Conservation (phyloP, 2,329 filamentous ascomycete genomes). For the Pseudogymnoascus sp. region DNA sequence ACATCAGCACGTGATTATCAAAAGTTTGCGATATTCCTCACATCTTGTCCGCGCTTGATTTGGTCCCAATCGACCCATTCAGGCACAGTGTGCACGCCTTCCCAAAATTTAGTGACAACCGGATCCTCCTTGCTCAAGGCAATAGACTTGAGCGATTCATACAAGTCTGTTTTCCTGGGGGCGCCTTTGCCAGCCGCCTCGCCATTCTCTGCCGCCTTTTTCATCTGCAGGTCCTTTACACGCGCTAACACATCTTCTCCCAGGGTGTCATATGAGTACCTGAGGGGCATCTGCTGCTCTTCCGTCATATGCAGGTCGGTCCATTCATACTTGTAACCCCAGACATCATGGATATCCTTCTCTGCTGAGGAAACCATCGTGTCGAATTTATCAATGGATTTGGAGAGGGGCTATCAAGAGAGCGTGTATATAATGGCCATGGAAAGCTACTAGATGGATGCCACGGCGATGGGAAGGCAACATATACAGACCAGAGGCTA, state of each 20-base stretch:
- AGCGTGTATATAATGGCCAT: background rate
- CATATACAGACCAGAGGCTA: background rate
- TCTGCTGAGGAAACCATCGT: background rate
- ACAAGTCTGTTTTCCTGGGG: constrained; percentile 24
- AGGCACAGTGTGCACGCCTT: constrained; percentile 49
- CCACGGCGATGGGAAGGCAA: background rate
- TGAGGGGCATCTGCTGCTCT: constrained; percentile 47
- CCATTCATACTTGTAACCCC: constrained; percentile 59
- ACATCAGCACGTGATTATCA: background rate
- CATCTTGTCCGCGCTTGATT: constrained; percentile 52
- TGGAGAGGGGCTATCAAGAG: background rate
- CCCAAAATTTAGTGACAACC: constrained; percentile 40
- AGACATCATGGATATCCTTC: constrained; percentile 25
- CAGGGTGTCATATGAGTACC: constrained; percentile 56
- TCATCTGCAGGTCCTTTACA: background rate
- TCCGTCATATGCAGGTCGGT: constrained; percentile 51
- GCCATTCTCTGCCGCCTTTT: background rate
- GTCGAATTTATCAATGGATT: background rate
- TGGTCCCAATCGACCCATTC: constrained; percentile 61
- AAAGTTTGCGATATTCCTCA: constrained; percentile 25
- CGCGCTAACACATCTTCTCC: constrained; percentile 42
- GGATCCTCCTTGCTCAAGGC: background rate
- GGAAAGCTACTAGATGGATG: background rate
- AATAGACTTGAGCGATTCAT: background rate
- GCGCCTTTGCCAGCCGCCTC: background rate